Evolutionary conservation across 345 rosid genomes (phyloP).

Genomic region (Odontarrhena argentea): DNA sequence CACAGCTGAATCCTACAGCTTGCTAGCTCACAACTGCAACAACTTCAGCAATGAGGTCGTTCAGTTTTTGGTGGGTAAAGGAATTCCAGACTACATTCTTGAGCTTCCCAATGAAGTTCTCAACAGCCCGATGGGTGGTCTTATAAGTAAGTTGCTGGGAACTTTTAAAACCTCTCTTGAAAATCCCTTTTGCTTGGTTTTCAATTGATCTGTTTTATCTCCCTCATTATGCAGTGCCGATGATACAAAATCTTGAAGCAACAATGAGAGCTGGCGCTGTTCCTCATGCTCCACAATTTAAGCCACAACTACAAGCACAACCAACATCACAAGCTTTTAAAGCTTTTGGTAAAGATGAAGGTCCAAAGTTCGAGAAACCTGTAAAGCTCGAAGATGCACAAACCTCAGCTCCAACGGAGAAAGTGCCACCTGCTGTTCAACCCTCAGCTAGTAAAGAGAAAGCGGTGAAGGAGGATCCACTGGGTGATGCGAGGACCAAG

Average conservation of each 20-base stretch:
- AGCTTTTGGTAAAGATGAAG: conserved; percentile 35
- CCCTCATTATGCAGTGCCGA: conserved; percentile 68
- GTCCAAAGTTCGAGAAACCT: conserved; percentile 29
- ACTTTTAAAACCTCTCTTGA: background rate
- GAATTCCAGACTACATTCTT: conserved; percentile 84
- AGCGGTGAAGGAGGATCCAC: conserved; percentile 50
- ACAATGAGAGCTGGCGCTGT: conserved; percentile 84
- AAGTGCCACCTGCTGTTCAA: conserved; percentile 43
- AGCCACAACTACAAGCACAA: conserved; percentile 43
- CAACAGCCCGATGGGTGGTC: conserved; percentile 94
- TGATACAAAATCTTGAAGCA: conserved; percentile 82
- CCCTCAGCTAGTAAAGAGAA: conserved; percentile 40
- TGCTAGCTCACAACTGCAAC: conserved; percentile 89
- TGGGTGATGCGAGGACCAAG: conserved; percentile 74
- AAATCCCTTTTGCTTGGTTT: background rate
- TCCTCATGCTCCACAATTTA: conserved; percentile 88
- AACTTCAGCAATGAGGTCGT: conserved; percentile 90
- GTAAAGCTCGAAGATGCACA: conserved; percentile 33
- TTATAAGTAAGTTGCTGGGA: conserved; percentile 63
- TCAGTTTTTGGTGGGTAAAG: conserved; percentile 81
- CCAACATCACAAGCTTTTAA: conserved; percentile 15
- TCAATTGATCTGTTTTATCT: background rate
- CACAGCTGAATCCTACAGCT: conserved; percentile 76
- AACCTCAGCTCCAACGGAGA: conserved; percentile 12
- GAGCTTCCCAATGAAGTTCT: conserved; percentile 84